A percentile compares a stretch with the other conserved stretches of the same genome.
phyloP scores from a whole-genome alignment of 768 basidiomycete species.

The Trametes cubensis region DNA sequence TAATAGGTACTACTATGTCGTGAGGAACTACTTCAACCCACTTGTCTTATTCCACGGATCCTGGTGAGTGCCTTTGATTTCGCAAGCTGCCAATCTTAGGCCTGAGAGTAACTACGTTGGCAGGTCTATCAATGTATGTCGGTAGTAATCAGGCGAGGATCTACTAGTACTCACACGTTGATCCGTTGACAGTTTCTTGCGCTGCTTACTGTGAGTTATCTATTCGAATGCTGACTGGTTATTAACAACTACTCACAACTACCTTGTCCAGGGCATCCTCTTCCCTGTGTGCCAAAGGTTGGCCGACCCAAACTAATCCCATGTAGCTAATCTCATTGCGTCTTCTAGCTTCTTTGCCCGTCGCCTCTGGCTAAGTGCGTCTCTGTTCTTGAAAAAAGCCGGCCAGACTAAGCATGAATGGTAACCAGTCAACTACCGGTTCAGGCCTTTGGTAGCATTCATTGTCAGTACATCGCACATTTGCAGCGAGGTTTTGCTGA shows the following conservation, averaged over 20 bases:
- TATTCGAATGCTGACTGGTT: too few species aligned
- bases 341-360: conserved; percentile 1
- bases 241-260: too few species aligned
- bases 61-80: background rate
- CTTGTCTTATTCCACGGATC: background rate
- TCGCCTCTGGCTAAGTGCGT: conserved; percentile 1
- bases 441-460: background rate
- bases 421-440: background rate
- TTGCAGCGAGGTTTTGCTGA: too few species aligned
- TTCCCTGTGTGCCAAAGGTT: background rate
- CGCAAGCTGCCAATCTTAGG: too few species aligned
- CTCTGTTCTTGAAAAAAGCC: too few species aligned
- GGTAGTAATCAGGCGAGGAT: too few species aligned
- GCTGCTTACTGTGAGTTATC: background rate
- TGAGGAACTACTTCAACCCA: conserved; percentile 1
- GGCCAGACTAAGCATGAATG: too few species aligned
- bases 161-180: too few species aligned
- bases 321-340: too few species aligned
- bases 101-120: background rate
- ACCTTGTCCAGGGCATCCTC: too few species aligned
- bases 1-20: background rate
- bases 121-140: background rate
- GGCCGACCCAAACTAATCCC: too few species aligned
- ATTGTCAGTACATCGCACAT: background rate
- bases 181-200: background rate